Evolutionary conservation across 2,329 filamentous ascomycete species (phyloP), one percentile per base, ranked within the genome.

Genomic region (Podosphaera aphanis): DNA sequence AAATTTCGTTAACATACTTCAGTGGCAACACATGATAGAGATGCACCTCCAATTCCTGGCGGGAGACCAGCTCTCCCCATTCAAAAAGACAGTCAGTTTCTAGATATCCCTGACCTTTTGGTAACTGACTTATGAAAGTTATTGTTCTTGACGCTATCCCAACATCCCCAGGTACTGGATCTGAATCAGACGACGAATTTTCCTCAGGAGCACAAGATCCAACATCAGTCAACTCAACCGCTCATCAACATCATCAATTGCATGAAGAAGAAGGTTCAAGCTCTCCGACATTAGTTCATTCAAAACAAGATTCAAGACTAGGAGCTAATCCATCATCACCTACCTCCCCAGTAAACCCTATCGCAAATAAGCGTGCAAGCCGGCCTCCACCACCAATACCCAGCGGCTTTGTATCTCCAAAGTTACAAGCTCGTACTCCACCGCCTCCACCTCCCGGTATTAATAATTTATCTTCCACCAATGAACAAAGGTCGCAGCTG

Each of bases 121-220:
- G 48, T 20, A 15, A 35, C 61, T 63, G 51, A 56, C 48, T 31
- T 46, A 44, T 55, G 20, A 54, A 84, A 79, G 20, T 8, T 13
- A 5, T 73, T 54, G 79, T 78, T 43, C 74, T 78, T 40, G 65
- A 68, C 1, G 73, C 72, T 29, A 66, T 66, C 44, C 64, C 72
- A 15, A 66, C 70, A 42, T 82, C 82, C 36, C 77, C 76, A 40
- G 83, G 77, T 48, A 71, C 79, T 49, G 85, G 84, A 25, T 92
- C 84, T 1, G 83, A 81, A 59, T 90, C 86, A 38, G 86, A 92
- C 54, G 86, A 94, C 59, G 88, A 94, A 60, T 65, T 85, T 55
- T 84, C 80, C 8, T 65, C 66, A 45, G 61, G 62, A 56, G 57
- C 69, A 55, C 60, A 62, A 52, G 62, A 66, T 44, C 61, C 68